Evolutionary conservation across 2,329 filamentous ascomycete species (phyloP).

Genomic region (Phoma herbarum): DNA sequence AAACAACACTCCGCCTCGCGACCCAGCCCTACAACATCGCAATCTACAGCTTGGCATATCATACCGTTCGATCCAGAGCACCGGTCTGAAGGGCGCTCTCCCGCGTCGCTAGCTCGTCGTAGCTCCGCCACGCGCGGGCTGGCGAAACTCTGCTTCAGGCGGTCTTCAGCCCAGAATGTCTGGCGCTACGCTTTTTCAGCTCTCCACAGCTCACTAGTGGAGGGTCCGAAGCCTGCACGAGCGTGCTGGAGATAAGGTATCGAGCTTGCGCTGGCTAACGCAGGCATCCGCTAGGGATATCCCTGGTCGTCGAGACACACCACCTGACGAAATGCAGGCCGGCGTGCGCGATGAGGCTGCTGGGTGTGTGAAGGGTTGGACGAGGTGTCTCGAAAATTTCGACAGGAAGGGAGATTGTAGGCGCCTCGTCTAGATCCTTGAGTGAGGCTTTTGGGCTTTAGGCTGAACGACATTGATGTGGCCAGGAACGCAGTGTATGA

Average conservation of each 20-base stretch:
- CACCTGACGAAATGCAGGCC: background rate
- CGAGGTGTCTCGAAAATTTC: slow-evolving; percentile 6
- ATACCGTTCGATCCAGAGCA: slow-evolving; percentile 12
- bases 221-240: background rate
- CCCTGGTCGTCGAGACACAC: slow-evolving; percentile 9
- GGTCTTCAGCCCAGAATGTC: slow-evolving; percentile 12
- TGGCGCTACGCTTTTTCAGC: slow-evolving; percentile 13
- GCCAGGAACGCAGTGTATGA: background rate
- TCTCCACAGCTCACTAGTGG: slow-evolving; percentile 15
- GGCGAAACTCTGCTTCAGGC: background rate
- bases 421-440: background rate
- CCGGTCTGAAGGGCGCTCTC: slow-evolving; percentile 17
- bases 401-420: background rate
- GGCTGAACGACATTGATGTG: slow-evolving; percentile 3
- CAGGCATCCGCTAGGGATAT: slow-evolving; percentile 1
- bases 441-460: background rate
- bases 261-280: background rate
- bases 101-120: slow-evolving; percentile 6
- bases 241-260: slow-evolving; percentile 10
- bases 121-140: slow-evolving; percentile 2
- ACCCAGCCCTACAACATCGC: slow-evolving; percentile 6
- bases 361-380: slow-evolving; percentile 1
- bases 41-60: background rate
- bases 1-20: background rate
- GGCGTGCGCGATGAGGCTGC: slow-evolving; percentile 12